phyloP scores from a whole-genome alignment of 2,329 filamentous ascomycete genomes.

The Aureobasidium sp. region DNA sequence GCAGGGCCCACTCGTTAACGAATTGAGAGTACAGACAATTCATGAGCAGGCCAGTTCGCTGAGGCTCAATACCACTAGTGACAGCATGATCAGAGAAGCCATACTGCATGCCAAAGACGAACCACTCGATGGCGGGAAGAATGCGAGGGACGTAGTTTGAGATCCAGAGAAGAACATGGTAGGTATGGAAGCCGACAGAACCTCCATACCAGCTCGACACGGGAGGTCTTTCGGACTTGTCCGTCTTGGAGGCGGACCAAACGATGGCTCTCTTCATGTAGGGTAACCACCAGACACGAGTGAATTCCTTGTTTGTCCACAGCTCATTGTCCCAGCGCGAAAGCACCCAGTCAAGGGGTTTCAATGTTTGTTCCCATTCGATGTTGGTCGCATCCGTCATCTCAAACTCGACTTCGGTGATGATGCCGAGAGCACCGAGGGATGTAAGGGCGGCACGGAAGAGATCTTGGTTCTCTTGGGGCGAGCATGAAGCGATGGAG shows the following conservation, averaged over 20 bases:
- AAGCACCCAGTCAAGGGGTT: constrained; percentile 62
- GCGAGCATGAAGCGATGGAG: constrained; percentile 61
- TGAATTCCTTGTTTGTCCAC: constrained; percentile 82
- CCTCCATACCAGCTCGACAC: constrained; percentile 73
- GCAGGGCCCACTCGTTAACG: constrained; percentile 96
- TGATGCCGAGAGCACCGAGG: constrained; percentile 82
- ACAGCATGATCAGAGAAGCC: constrained; percentile 68
- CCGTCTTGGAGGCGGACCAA: constrained; percentile 79
- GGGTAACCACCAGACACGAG: constrained; percentile 95
- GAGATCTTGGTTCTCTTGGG: constrained; percentile 62
- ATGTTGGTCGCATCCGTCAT: constrained; percentile 77
- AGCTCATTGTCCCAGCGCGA: constrained; percentile 64
- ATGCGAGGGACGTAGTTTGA: constrained; percentile 71
- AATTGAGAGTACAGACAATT: constrained; percentile 98
- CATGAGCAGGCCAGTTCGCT: constrained; percentile 77
- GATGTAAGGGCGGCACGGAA: constrained; percentile 85
- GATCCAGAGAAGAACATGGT: constrained; percentile 82
- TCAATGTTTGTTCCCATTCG: constrained; percentile 75
- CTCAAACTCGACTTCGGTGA: constrained; percentile 81
- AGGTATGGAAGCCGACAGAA: constrained; percentile 75
- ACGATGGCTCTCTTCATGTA: constrained; percentile 82
- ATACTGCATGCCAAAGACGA: constrained; percentile 96
- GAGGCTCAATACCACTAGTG: constrained; percentile 71
- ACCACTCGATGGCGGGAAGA: constrained; percentile 87
- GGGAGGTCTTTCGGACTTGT: constrained; percentile 53